Percentiles rank a stretch among this genome's conserved stretches.
Conservation (phyloP, 164 flowering plant genomes). For the Houttuynia cordata region DNA sequence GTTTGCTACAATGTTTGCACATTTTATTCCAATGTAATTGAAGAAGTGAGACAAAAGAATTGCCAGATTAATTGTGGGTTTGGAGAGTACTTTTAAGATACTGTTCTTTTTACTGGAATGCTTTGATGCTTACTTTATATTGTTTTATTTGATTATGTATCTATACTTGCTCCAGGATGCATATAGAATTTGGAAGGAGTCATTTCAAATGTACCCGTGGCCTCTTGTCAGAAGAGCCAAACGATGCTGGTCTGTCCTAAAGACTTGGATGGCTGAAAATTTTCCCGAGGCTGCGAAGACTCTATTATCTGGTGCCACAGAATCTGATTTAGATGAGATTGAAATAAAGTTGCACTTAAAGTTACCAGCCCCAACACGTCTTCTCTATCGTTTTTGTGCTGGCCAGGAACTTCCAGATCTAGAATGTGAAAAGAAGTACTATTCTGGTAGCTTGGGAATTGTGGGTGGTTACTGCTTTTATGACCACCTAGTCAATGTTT, state of each 20-base stretch:
- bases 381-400: constrained; percentile 75
- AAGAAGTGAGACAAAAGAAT: no score
- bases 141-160: not conserved
- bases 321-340: constrained; percentile 41
- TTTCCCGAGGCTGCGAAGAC: constrained; percentile 46
- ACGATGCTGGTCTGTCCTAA: constrained; percentile 43
- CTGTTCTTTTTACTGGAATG: no score
- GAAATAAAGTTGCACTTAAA: constrained; percentile 54
- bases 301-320: constrained; percentile 61
- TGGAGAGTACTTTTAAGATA: no score
- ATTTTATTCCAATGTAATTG: no score
- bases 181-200: constrained; percentile 60
- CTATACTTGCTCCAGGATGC: constrained; percentile 25
- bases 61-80: no score
- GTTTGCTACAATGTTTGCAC: no score
- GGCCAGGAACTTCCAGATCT: constrained; percentile 41
- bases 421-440: constrained; percentile 1
- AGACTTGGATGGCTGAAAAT: constrained; percentile 34
- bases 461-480: constrained; percentile 84
- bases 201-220: constrained; percentile 67
- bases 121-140: no score
- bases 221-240: constrained; percentile 47
- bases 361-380: constrained; percentile 64
- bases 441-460: constrained; percentile 34
- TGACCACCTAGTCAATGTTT: constrained; percentile 55